Percentiles rank a stretch among this genome's conserved stretches.
Conservation (phyloP, 306 rosid genomes). For the Lablab purpureus region DNA sequence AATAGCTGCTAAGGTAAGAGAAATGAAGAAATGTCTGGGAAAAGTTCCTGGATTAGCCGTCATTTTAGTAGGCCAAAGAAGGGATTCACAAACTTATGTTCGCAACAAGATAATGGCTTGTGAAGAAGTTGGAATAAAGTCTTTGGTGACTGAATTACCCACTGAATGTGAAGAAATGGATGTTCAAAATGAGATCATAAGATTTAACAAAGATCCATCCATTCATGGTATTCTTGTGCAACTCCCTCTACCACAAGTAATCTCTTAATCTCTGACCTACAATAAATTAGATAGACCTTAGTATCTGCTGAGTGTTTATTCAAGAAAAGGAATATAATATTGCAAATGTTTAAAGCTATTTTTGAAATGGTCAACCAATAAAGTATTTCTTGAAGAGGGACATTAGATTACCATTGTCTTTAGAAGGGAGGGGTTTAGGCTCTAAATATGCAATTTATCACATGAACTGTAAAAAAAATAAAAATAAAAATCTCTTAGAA, state of each 20-base stretch:
- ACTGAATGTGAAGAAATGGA: conserved; percentile 70
- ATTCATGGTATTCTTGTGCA: conserved; percentile 96
- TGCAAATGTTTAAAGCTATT: not conserved
- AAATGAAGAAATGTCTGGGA: conserved; percentile 75
- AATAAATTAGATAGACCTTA: conserved; percentile 25
- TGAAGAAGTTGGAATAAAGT: conserved; percentile 84
- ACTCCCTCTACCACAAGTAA: conserved; percentile 96
- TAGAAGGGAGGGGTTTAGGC: conserved; percentile 12
- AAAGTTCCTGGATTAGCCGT: conserved; percentile 93
- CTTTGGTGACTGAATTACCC: conserved; percentile 63
- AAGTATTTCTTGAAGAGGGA: not conserved
- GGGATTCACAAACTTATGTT: conserved; percentile 85
- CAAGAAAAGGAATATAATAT: not conserved
- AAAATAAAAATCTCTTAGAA: conserved; percentile 1
- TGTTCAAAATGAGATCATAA: conserved; percentile 62
- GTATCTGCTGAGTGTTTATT: conserved; percentile 34
- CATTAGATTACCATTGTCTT: not conserved
- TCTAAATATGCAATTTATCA: conserved; percentile 11
- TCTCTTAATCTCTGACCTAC: conserved; percentile 56
- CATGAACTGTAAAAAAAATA: not conserved
- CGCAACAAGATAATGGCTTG: conserved; percentile 86
- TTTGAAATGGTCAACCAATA: not conserved
- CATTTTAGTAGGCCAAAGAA: conserved; percentile 80
- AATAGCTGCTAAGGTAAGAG: conserved; percentile 74
- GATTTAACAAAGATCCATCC: conserved; percentile 76